Conservation (phyloP, 1,284 basidiomycete genomes). For the Tilletiaria anomala region DNA sequence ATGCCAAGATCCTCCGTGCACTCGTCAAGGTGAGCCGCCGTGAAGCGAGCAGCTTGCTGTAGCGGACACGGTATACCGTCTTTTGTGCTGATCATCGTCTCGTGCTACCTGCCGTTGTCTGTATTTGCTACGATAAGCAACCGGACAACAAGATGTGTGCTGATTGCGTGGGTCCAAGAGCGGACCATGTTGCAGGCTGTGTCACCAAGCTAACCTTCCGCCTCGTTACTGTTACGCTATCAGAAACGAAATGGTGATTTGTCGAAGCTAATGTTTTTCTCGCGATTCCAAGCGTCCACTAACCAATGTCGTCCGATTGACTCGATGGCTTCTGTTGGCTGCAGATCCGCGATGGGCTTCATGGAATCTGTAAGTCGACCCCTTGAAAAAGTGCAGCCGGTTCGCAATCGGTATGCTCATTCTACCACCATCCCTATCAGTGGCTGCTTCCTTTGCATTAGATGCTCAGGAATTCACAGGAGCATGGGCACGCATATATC, state of each 20-base stretch:
- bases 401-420: background rate
- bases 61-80: too few species aligned
- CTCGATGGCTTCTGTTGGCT: background rate
- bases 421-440: conserved; percentile 41
- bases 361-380: conserved; percentile 66
- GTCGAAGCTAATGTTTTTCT: background rate
- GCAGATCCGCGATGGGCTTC: conserved; percentile 94
- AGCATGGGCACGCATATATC: conserved; percentile 78
- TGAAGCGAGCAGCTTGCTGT: too few species aligned
- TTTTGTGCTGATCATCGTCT: background rate
- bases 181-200: background rate
- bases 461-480: conserved; percentile 95
- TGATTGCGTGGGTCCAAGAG: conserved; percentile 27
- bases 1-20: conserved; percentile 26
- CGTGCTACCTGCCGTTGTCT: background rate
- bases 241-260: conserved; percentile 12
- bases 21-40: conserved; percentile 18
- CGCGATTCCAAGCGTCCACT: background rate
- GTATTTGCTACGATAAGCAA: conserved; percentile 43
- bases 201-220: background rate
- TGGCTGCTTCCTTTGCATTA: conserved; percentile 84
- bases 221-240: background rate
- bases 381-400: background rate
- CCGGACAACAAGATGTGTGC: conserved; percentile 80
- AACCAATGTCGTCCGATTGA: too few species aligned